Evolutionary conservation across 2,329 filamentous ascomycete species (phyloP), one percentile per base, ranked within the genome.

Genomic region (Penicillium sclerotigenum): DNA sequence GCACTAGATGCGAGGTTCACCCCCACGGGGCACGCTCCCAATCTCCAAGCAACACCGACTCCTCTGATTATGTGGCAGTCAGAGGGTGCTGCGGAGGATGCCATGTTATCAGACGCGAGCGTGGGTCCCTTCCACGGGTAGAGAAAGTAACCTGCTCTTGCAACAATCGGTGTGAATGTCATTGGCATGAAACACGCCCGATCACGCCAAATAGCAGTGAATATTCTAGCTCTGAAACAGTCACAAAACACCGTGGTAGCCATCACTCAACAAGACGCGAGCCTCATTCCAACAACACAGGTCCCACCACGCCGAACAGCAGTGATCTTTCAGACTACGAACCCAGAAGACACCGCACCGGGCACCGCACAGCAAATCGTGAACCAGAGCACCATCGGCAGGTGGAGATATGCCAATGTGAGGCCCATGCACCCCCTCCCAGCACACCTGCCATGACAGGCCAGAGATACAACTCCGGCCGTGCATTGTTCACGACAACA

Each of bases 301-400:
- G 22, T 36, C 45, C 46, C 14, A 41, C 37, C 9, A 54, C 45
- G 2, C 36, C 46, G 8, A 54, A 33, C 38, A 48, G 24, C 36
- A 58, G 45, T 28, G 52, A 56, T 22, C 14, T 29, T 9, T 52
- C 50, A 5, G 54, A 53, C 33, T 36, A 46, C 29, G 47, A 45
- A 16, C 18, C 34, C 16, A 46, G n/a, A 31, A 51, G 24, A 29
- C 34, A 20, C 6, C 47, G 41, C 20, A 11, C 10, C 20, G 38
- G 43, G 2, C 46, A 40, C 11, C 38, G 20, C 40, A 16, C 13
- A 16, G 5, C 28, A 4, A 42, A 31, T 5, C 29, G 52, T 10
- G 40, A 50, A 16, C 34, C 48, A 26, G 48, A 51, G 4, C 36
- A 24, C 8, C 26, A 33, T 10, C 47, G 9, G 2, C 28, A 9